Evolutionary conservation across 2,329 filamentous ascomycete species (phyloP).

Genomic region (Colletotrichum sp.): DNA sequence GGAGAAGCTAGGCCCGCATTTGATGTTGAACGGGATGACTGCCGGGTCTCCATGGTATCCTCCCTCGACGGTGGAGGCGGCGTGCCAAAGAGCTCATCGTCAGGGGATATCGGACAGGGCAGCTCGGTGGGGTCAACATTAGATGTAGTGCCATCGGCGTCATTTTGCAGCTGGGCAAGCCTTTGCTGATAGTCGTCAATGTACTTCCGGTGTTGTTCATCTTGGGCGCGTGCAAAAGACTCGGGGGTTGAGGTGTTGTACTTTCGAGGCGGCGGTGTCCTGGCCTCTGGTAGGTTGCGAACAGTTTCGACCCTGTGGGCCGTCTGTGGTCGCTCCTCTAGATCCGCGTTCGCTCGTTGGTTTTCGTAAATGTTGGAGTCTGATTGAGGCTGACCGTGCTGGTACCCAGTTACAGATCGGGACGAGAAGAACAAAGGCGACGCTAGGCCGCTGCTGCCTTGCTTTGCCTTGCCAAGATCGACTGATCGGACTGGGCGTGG

Average conservation of each 20-base stretch:
- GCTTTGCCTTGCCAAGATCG: slow-evolving; percentile 37
- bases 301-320: slow-evolving; percentile 47
- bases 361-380: slow-evolving; percentile 48
- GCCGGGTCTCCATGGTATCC: slow-evolving; percentile 47
- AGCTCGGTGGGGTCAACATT: slow-evolving; percentile 31
- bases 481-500: slow-evolving; percentile 53
- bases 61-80: slow-evolving; percentile 40
- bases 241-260: slow-evolving; percentile 45
- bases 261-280: slow-evolving; percentile 36
- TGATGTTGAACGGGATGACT: slow-evolving; percentile 59
- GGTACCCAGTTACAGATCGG: slow-evolving; percentile 42
- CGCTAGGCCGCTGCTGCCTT: slow-evolving; percentile 31
- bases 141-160: slow-evolving; percentile 14
- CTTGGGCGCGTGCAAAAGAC: slow-evolving; percentile 41
- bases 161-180: slow-evolving; percentile 26
- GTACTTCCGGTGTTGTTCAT: slow-evolving; percentile 35
- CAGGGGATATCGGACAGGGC: slow-evolving; percentile 52
- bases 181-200: slow-evolving; percentile 38
- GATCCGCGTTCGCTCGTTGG: slow-evolving; percentile 35
- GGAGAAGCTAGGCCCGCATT: slow-evolving; percentile 54
- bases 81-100: slow-evolving; percentile 38
- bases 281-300: slow-evolving; percentile 35
- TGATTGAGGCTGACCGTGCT: slow-evolving; percentile 48
- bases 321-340: slow-evolving; percentile 53
- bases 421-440: slow-evolving; percentile 46